Evolutionary conservation across 2,329 filamentous ascomycete genomes (phyloP).

Genomic region (Davidsoniella neocaledoniae): DNA sequence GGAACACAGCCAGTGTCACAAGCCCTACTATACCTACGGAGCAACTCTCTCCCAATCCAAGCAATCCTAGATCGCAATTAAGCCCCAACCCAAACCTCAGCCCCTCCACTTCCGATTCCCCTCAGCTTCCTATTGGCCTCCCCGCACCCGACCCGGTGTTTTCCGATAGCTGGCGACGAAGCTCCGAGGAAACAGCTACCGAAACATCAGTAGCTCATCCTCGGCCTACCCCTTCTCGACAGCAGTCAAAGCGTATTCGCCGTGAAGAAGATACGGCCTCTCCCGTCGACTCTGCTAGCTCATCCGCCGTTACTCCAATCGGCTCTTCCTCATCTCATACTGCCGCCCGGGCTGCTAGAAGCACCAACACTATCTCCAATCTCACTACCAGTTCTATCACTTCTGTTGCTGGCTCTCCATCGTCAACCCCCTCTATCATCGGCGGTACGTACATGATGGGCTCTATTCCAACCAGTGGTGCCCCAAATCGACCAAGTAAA

Average conservation of each 20-base stretch:
- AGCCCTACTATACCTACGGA: background rate
- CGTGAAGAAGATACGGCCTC: slow-evolving; percentile 1
- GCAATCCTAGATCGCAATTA: background rate
- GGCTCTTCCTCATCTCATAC: background rate
- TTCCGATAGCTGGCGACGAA: background rate
- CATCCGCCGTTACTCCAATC: slow-evolving; percentile 1
- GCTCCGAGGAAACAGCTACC: background rate
- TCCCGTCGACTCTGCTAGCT: background rate
- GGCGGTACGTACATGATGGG: slow-evolving; percentile 11
- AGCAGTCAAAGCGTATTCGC: slow-evolving; percentile 1
- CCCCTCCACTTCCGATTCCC: background rate
- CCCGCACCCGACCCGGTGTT: slow-evolving; percentile 1
- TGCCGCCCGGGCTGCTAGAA: background rate
- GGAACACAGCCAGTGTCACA: background rate
- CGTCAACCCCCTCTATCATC: background rate
- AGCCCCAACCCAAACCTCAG: background rate
- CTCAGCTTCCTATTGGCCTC: slow-evolving; percentile 3
- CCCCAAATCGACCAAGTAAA: slow-evolving; percentile 7
- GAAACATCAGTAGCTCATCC: background rate
- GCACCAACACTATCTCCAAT: background rate
- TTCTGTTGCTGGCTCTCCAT: background rate
- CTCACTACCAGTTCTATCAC: background rate
- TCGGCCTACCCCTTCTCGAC: slow-evolving; percentile 1
- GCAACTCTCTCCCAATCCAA: slow-evolving; percentile 2
- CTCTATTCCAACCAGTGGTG: slow-evolving; percentile 8